Conservation (phyloP, 495 filamentous ascomycete genomes). For the Aspergillus biplanus region DNA sequence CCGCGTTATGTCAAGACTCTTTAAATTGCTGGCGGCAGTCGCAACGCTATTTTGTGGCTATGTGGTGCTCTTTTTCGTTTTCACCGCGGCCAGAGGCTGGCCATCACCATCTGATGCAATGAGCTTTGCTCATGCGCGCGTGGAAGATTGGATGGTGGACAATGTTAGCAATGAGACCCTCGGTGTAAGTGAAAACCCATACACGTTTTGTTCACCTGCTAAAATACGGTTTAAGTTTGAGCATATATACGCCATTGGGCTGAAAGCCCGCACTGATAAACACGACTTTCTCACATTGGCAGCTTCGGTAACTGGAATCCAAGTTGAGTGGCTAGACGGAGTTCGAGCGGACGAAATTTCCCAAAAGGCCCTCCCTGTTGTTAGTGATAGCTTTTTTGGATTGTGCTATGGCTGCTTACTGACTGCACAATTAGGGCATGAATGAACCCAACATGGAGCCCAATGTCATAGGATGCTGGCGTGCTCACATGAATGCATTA, state of each 20-base stretch:
- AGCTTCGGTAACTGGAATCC: slow-evolving; percentile 54
- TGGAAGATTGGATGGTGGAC: slow-evolving; percentile 24
- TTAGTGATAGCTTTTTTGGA: not conserved
- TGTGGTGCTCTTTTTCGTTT: no score
- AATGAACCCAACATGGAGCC: slow-evolving; percentile 10
- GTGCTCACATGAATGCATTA: slow-evolving; percentile 43
- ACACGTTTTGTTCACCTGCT: not conserved
- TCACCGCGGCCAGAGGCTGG: no score
- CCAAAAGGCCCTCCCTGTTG: slow-evolving; percentile 30
- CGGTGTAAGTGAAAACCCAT: slow-evolving; percentile 23
- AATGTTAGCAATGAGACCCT: slow-evolving; percentile 35
- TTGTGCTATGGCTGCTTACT: not conserved
- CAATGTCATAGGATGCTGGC: slow-evolving; percentile 37
- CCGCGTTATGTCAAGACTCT: no score
- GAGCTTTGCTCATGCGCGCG: not conserved
- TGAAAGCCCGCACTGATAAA: slow-evolving; percentile 63
- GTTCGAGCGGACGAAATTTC: slow-evolving; percentile 29
- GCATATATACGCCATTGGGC: slow-evolving; percentile 60
- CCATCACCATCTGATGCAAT: no score
- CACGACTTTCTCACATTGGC: slow-evolving; percentile 61
- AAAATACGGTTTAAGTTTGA: slow-evolving; percentile 26
- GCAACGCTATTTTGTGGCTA: no score
- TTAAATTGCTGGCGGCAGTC: no score
- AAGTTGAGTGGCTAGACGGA: slow-evolving; percentile 59
- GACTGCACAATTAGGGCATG: slow-evolving; percentile 6